Percentiles rank a stretch among this genome's conserved stretches.
Conservation (phyloP, 2,329 filamentous ascomycete species). For the Pseudocercospora crystallina region DNA sequence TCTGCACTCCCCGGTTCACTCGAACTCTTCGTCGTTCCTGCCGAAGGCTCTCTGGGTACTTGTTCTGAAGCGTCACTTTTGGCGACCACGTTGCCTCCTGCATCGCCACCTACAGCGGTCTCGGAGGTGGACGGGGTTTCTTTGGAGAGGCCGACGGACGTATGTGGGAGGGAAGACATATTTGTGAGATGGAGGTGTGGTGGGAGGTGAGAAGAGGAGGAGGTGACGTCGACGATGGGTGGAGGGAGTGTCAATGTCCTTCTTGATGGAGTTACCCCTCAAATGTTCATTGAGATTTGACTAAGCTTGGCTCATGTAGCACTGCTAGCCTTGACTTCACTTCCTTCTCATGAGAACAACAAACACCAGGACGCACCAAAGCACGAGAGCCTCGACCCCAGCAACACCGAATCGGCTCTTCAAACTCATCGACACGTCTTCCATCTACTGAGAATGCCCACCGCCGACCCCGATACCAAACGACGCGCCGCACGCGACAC, state of each 20-base stretch:
- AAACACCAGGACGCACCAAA: no score
- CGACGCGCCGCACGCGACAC: slow-evolving; percentile 77
- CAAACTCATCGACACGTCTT: no score
- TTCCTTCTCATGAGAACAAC: no score
- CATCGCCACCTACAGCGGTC: slow-evolving; percentile 24
- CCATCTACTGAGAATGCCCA: no score
- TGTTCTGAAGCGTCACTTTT: slow-evolving; percentile 21
- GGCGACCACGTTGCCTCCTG: slow-evolving; percentile 21
- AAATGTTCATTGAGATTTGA: no score
- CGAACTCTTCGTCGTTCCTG: slow-evolving; percentile 23
- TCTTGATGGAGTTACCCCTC: no score
- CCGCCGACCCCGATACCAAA: slow-evolving; percentile 55
- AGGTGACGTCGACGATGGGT: neutral
- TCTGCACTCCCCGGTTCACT: slow-evolving; percentile 35
- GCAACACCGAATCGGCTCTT: no score
- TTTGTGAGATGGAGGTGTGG: slow-evolving; percentile 1
- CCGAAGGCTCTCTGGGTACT: slow-evolving; percentile 21
- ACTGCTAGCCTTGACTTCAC: no score
- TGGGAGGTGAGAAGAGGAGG: neutral
- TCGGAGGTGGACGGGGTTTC: slow-evolving; percentile 31
- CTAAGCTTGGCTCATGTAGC: no score
- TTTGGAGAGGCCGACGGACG: slow-evolving; percentile 20
- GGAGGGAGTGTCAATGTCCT: no score
- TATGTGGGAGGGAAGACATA: slow-evolving; percentile 25
- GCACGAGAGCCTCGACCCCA: no score